Evolutionary conservation across 139 green algal species (phyloP).

Genomic region (Trebouxia sp.): DNA sequence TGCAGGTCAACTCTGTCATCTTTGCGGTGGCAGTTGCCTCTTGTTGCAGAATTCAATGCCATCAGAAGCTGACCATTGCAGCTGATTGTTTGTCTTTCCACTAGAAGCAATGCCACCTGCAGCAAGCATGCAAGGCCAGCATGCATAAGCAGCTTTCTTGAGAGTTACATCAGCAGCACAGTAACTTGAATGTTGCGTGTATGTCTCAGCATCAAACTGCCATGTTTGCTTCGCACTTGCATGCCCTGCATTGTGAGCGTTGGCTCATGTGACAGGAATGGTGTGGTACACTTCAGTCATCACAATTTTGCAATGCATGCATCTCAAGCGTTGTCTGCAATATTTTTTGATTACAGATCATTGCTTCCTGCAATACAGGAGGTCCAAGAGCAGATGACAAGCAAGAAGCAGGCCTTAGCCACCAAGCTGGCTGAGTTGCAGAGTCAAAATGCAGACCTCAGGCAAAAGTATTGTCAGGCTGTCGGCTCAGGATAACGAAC

Average conservation of each 20-base stretch:
- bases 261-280: background rate
- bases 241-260: background rate
- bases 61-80: background rate
- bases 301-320: background rate
- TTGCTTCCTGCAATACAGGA: background rate
- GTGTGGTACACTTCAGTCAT: background rate
- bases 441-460: background rate
- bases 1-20: background rate
- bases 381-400: background rate
- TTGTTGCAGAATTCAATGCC: background rate
- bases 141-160: too few species aligned
- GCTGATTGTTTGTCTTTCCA: too few species aligned
- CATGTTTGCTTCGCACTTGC: background rate
- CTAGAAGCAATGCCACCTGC: background rate
- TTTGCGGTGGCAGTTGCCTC: background rate
- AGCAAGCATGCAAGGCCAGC: too few species aligned
- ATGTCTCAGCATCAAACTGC: background rate
- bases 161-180: too few species aligned
- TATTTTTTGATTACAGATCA: background rate
- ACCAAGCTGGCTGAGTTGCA: slow-evolving; percentile 2
- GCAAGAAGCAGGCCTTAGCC: background rate
- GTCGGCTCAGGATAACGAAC: background rate
- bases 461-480: background rate
- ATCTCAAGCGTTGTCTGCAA: background rate
- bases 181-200: too few species aligned